Conservation (phyloP, 2,329 filamentous ascomycete genomes). For the Pleoardoris graminearum region DNA sequence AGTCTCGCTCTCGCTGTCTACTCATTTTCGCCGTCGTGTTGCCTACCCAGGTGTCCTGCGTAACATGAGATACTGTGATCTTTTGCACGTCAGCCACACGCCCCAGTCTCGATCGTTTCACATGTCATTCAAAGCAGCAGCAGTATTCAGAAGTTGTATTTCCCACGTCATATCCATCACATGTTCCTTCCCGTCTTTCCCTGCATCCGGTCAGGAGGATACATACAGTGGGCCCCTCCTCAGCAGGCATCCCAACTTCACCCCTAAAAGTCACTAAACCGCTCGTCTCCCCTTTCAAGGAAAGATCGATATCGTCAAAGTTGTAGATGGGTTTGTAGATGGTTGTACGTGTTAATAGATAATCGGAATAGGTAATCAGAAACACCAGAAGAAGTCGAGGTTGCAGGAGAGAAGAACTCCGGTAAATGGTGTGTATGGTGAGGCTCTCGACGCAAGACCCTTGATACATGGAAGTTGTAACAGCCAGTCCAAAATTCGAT, state of each 20-base stretch:
- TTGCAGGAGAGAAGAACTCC: slow-evolving; percentile 15
- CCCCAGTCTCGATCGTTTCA: no score
- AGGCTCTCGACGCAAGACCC: slow-evolving; percentile 44
- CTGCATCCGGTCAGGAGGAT: neutral
- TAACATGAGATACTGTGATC: no score
- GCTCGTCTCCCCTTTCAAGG: neutral
- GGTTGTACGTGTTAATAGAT: neutral
- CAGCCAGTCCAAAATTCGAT: slow-evolving; percentile 14
- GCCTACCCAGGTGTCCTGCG: no score
- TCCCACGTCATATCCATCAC: neutral
- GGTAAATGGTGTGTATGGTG: slow-evolving; percentile 24
- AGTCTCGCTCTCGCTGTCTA: no score
- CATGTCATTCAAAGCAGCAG: no score
- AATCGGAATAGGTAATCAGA: slow-evolving; percentile 11
- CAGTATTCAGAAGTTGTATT: neutral
- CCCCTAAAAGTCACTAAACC: slow-evolving; percentile 5
- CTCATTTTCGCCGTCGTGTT: no score
- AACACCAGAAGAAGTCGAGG: slow-evolving; percentile 17
- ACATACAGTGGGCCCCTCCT: neutral
- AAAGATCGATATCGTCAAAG: slow-evolving; percentile 17
- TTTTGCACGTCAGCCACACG: no score
- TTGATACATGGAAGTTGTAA: slow-evolving; percentile 14
- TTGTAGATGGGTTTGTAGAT: slow-evolving; percentile 15
- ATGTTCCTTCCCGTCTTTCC: neutral
- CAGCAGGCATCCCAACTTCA: neutral